Base-by-base conservation (phyloP, 2,329 filamentous ascomycete species). In the Ramularia endophylla region DNA sequence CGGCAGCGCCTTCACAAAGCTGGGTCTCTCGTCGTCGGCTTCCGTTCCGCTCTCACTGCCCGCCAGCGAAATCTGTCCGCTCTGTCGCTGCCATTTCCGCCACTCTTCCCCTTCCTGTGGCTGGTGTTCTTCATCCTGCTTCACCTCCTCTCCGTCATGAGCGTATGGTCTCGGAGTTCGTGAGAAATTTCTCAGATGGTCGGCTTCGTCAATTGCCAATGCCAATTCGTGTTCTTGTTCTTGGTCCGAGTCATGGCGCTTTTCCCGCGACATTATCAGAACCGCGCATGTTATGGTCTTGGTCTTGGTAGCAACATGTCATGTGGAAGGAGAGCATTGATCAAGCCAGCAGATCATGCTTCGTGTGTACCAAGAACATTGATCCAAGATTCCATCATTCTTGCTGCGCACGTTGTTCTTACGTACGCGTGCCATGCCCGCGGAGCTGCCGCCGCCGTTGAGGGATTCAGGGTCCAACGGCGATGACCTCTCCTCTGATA, bases 31-130 rank as follows among this genome's bases (percentile, higher is more conserved):
- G 67, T 97, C 90, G 57, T 95, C 90, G 28, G 90, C 90, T 61
- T 97, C 90, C 13, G 89, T 94, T 17, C 90, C 90, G 61, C 88
- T 95, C 53, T 95, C 89, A 62, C 87, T 95, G 8, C 77, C 78
- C 2, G 80, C 74, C 1, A 74, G 72, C 4, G 77, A 78, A 38
- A 38, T 34, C 36, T 44, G 49, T 45, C 47, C 48, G 50, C 51
- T 54, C 20, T 46, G 38, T 40, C 46, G 32, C 33, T 51, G 41
- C 47, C 41, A 47, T 34, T 44, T 31, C 25, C 12, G 34, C 6
- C 22, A n/a, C n/a, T n/a, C n/a, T 20, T 13, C 3, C 3, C 11
- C 27, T 31, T 9, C 28, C n/a, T 19, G 15, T 20, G 22, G 11
- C n/a, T 19, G 16, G 35, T 17, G n/a, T 17, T n/a, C 16, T 27